Evolutionary conservation across 495 filamentous ascomycete genomes (phyloP), one percentile per base, ranked within the genome.

Genomic region (Podospora fimiseda): DNA sequence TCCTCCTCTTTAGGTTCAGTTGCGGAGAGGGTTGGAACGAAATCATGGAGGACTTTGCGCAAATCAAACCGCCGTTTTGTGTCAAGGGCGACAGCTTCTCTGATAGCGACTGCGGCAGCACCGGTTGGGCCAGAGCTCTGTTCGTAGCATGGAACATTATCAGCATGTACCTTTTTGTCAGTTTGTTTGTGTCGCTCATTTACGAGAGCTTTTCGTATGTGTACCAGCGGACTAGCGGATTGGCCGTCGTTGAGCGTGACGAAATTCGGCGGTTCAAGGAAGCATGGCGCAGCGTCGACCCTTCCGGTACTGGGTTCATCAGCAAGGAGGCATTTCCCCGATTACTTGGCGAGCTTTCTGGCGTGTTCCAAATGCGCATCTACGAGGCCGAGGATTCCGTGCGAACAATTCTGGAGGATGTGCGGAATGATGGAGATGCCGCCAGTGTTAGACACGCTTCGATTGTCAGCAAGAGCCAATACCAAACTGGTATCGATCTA

Each of bases 121-220:
- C 79, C 20, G 78, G 81, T 40, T 97, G 93, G 88, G 90, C 93
- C 14, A 79, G 88, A 30, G 78, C 79, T 41, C 74, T 99, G 27
- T 97, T 99, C 74, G 89, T 96, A 52, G 79, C 87, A 9, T 99
- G 93, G 93, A 99, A 99, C 73, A 89, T 99, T 60, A 79, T 97
- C 65, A 96, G 92, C 85, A 97, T 99, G 93, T 99, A 97, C 70
- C 93, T 99, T 68, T 99, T 99, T 60, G 91, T 97, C 60, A 95
- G 88, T 64, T 76, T 99, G 70, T 99, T 99, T 67, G 90, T 97
- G 51, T 99, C 93, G 38, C 82, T 99, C 60, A 99, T 99, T 59
- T 99, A 90, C 69, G 93, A 99, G 74, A 96, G 92, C 72, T 99
- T 99, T 74, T 95, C 89, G 66, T 99, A 99, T 67, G 93, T 99